Evolutionary conservation across 108 stramenopile species (phyloP).

Genomic region (Discostella stelligeroides): DNA sequence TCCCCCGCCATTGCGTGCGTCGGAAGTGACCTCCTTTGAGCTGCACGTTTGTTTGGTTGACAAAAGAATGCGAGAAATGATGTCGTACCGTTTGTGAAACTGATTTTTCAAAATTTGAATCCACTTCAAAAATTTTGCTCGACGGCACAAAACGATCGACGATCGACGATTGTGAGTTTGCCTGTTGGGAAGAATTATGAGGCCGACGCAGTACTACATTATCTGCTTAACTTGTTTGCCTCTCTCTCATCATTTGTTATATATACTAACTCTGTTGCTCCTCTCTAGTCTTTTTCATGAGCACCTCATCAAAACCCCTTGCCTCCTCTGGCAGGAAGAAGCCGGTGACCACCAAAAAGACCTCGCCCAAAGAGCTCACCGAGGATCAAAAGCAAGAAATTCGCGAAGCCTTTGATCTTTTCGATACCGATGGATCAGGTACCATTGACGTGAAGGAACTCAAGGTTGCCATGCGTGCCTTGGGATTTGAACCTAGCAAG

Average conservation of each 20-base stretch:
- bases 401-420: slow-evolving; percentile 80
- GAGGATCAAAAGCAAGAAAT: slow-evolving; percentile 84
- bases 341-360: slow-evolving; percentile 31
- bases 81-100: too few relatives aligned
- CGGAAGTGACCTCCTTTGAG: too few relatives aligned
- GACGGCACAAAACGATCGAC: too few relatives aligned
- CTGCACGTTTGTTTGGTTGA: background rate
- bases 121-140: too few relatives aligned
- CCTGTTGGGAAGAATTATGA: too few relatives aligned
- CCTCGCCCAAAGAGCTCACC: slow-evolving; percentile 58
- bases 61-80: background rate
- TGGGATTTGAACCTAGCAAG: slow-evolving; percentile 90
- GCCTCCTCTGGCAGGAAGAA: slow-evolving; percentile 15
- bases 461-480: slow-evolving; percentile 89
- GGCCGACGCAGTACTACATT: too few relatives aligned
- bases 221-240: too few relatives aligned
- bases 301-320: background rate
- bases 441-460: slow-evolving; percentile 91
- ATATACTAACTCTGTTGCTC: too few relatives aligned
- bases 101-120: too few relatives aligned
- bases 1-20: too few relatives aligned
- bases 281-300: background rate
- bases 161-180: too few relatives aligned
- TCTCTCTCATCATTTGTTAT: too few relatives aligned
- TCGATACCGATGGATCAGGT: slow-evolving; percentile 82